Evolutionary conservation across 192 early-diverging fungal genomes (phyloP), one percentile per base, ranked within the genome.

Genomic region (Mycoemilia scoparia): DNA sequence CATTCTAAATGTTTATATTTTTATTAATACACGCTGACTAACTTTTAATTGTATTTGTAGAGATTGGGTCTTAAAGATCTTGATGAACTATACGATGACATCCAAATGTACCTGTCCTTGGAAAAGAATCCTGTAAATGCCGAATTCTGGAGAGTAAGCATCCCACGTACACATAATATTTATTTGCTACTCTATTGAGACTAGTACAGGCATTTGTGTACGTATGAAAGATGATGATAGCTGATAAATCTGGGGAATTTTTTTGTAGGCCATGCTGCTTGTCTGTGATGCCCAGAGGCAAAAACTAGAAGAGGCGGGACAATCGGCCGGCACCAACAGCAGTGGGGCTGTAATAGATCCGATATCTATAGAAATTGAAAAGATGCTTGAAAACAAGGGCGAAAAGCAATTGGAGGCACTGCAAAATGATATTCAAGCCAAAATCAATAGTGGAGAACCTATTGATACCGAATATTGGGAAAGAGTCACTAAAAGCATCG

Each of bases 391-490:
- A 1, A 71, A 67, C 27, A 96, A 96, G 51, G 69, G 79, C 3
- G 57, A 75, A 21, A 47, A 60, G 0, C 78, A 90, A 48, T 66
- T 96, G 1, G 49, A 56, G 2, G 50, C 70, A 8, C 67, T 92
- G 24, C 76, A 87, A 40, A 44, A 45, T 1, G 82, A 91, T 32
- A 77, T 93, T 21, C 68, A 77, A 32, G 42, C 51, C 3, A 83
- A 87, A 43, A 56, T 96, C 17, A 60, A 65, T 1, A 62, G 27
- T 24, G 35, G 56, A 13, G 80, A 69, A 11, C 66, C 69, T 3
- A 71, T 89, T 11, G 91, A 93, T 57, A 80, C 89, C 2, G 91
- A 96, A 23, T 96, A 90, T 46, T 96, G 91, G 91, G 89, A 91
- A 36, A 69, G 73, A 1, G 55, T 87, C 9, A 51, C 89, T 35